Conservation (phyloP, 2,329 filamentous ascomycete species). For the Fusarium sp. region DNA sequence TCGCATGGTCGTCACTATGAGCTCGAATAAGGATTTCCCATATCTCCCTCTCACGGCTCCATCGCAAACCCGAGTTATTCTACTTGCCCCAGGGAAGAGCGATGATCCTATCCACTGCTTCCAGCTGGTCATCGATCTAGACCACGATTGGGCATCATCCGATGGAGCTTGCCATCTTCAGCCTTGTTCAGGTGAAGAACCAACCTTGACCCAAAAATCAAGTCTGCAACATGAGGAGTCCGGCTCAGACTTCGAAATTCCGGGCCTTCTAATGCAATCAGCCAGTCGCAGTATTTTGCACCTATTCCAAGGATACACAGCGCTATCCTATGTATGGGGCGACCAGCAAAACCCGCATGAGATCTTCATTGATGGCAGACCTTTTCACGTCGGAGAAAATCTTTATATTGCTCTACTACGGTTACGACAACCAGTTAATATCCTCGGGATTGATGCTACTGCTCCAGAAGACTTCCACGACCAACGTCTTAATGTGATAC, state of each 20-base stretch:
- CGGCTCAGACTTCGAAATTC: neutral
- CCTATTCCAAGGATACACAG: neutral
- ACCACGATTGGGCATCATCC: neutral
- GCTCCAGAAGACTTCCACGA: neutral
- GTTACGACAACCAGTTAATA: neutral
- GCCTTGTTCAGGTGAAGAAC: neutral
- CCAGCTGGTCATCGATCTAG: neutral
- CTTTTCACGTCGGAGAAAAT: neutral
- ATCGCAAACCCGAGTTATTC: neutral
- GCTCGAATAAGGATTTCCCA: neutral
- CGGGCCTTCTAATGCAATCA: neutral
- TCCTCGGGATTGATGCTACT: neutral
- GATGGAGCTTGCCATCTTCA: neutral
- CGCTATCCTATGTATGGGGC: neutral
- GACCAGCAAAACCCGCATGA: neutral
- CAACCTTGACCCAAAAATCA: neutral
- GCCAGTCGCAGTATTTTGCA: neutral
- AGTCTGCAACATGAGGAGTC: neutral
- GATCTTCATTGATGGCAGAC: neutral
- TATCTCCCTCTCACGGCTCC: neutral
- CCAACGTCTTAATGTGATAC: neutral
- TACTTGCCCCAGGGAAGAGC: neutral
- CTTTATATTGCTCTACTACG: neutral
- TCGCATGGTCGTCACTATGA: neutral
- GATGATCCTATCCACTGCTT: neutral